Conservation (phyloP, 306 rosid species). For the Acmispon strigosus region DNA sequence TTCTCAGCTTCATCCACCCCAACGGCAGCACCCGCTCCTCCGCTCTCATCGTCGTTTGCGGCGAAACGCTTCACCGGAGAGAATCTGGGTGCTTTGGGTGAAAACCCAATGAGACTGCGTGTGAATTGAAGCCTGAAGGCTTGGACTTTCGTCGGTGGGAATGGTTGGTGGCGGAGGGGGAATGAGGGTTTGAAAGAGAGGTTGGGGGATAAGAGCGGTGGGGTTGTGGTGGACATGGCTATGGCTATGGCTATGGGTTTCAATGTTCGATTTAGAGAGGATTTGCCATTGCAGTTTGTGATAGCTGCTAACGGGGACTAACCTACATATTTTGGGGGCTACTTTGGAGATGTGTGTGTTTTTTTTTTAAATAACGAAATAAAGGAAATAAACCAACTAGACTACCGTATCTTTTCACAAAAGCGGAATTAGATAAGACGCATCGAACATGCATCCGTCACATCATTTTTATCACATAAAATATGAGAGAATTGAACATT, state of each 20-base stretch:
- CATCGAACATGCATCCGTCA: no score
- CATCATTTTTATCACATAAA: no score
- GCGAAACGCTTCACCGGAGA: slow-evolving; percentile 29
- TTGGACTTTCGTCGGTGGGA: slow-evolving; percentile 27
- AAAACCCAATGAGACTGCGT: slow-evolving; percentile 18
- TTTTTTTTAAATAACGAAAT: no score
- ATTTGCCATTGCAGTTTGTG: neutral
- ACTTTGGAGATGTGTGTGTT: no score
- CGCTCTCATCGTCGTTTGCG: neutral
- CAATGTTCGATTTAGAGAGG: neutral
- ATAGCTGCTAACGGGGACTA: no score
- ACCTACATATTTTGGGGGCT: no score
- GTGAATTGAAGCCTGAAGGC: slow-evolving; percentile 11
- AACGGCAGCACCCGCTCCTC: neutral
- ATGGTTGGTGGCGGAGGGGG: neutral
- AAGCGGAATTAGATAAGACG: no score
- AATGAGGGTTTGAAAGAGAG: slow-evolving; percentile 33
- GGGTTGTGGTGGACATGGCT: slow-evolving; percentile 46
- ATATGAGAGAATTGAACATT: no score
- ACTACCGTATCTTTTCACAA: no score
- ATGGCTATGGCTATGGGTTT: neutral
- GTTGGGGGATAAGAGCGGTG: slow-evolving; percentile 31
- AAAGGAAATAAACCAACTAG: no score
- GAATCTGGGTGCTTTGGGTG: slow-evolving; percentile 24
- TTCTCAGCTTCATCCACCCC: slow-evolving; percentile 49